Percentiles rank a stretch among this genome's conserved stretches.
These are phyloP conservation scores for Pichia manshurica DNA, from an alignment of 805 yeast genomes.

Conservation along the genomic window DNA sequence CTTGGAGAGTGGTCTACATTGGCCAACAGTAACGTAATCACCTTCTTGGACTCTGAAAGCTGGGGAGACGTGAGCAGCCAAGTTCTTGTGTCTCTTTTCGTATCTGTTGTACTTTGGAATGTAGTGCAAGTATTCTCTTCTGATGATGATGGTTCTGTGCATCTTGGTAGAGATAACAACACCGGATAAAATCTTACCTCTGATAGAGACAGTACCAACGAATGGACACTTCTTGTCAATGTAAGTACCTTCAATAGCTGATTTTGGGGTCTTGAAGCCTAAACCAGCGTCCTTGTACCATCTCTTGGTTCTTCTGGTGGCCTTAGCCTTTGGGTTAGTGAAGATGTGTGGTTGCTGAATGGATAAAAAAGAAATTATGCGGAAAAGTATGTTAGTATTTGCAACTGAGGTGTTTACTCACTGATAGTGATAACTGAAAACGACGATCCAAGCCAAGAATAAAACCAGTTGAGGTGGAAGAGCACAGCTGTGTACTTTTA, in stretches of 20 bases:
- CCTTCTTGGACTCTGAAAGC: conserved; percentile 99
- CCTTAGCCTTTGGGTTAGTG: conserved; percentile 99
- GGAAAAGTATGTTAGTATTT: conserved; percentile 17
- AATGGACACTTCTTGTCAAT: conserved; percentile 99
- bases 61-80: conserved; percentile 99
- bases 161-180: conserved; percentile 99
- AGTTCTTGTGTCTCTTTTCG: conserved; percentile 99
- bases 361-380: not conserved
- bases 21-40: conserved; percentile 99
- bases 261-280: conserved; percentile 99
- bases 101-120: conserved; percentile 99
- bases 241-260: conserved; percentile 98
- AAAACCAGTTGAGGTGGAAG: no score
- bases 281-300: conserved; percentile 99
- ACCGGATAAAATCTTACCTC: conserved; percentile 99
- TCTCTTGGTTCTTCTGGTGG: conserved; percentile 98
- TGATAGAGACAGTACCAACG: conserved; percentile 93
- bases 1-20: conserved; percentile 99
- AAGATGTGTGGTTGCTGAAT: conserved; percentile 98
- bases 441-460: no score
- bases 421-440: not conserved
- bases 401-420: not conserved
- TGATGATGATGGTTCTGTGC: conserved; percentile 99
- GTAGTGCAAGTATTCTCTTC: conserved; percentile 99
- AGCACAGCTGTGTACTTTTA: no score